Conservation (phyloP, 306 rosid species). For the Cercis canadensis region DNA sequence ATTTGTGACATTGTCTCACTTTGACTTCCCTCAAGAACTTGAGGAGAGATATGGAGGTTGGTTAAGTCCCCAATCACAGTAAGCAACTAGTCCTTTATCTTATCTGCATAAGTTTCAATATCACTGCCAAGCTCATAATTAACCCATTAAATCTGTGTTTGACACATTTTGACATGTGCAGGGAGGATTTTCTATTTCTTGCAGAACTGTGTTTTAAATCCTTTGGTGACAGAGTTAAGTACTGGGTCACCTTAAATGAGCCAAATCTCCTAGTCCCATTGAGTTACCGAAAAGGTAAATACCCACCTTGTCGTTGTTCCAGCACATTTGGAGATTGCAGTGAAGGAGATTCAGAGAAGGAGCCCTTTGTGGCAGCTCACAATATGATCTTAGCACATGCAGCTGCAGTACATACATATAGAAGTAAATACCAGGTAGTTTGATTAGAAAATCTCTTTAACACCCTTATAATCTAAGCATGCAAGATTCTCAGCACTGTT, state of each 20-base stretch:
- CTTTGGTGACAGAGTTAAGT: slow-evolving; percentile 66
- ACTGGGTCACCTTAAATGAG: slow-evolving; percentile 65
- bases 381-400: slow-evolving; percentile 74
- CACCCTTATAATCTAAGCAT: neutral
- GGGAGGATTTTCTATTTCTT: slow-evolving; percentile 56
- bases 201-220: slow-evolving; percentile 53
- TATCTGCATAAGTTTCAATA: neutral
- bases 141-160: neutral
- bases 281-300: slow-evolving; percentile 4
- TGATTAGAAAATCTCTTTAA: neutral
- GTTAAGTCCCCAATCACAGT: slow-evolving; percentile 55
- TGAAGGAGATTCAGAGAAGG: slow-evolving; percentile 64
- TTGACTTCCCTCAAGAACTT: slow-evolving; percentile 54
- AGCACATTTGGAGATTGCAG: slow-evolving; percentile 60
- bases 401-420: slow-evolving; percentile 61
- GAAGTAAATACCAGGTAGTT: slow-evolving; percentile 71
- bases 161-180: slow-evolving; percentile 34
- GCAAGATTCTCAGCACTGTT: too few relatives aligned
- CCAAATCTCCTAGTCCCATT: slow-evolving; percentile 39
- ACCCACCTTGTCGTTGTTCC: slow-evolving; percentile 54
- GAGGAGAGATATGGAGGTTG: slow-evolving; percentile 50
- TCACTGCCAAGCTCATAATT: neutral
- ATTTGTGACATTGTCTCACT: slow-evolving; percentile 56
- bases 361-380: slow-evolving; percentile 73
- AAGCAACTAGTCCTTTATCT: neutral